A percentile compares a stretch with the other conserved stretches of the same genome.
phyloP scores from a whole-genome alignment of 2,329 filamentous ascomycete species.

The Calonectria leucothoes region DNA sequence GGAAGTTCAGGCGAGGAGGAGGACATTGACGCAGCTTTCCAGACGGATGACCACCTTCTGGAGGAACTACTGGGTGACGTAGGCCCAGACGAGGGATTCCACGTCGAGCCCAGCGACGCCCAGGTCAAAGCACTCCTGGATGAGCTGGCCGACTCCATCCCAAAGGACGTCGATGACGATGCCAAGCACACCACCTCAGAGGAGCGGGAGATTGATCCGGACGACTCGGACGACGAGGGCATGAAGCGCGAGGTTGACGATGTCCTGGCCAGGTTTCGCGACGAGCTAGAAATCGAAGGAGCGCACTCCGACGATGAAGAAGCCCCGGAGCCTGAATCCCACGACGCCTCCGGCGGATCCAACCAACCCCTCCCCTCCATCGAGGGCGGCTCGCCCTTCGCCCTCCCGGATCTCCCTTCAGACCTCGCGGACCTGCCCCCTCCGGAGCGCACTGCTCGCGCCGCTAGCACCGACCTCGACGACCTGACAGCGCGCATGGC shows the following conservation, averaged over 20 bases:
- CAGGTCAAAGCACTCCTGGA: slow-evolving; percentile 51
- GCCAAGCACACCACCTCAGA: not conserved
- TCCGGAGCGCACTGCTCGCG: slow-evolving; percentile 31
- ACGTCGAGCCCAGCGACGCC: slow-evolving; percentile 41
- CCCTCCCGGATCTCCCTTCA: slow-evolving; percentile 61
- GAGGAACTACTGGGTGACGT: slow-evolving; percentile 63
- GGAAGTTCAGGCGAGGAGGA: slow-evolving; percentile 42
- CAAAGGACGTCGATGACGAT: slow-evolving; percentile 34
- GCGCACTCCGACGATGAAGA: slow-evolving; percentile 29
- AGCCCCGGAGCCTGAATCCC: slow-evolving; percentile 14
- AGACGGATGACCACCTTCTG: slow-evolving; percentile 63
- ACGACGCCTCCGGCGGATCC: slow-evolving; percentile 33
- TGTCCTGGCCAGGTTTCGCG: slow-evolving; percentile 58
- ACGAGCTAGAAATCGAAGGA: slow-evolving; percentile 56
- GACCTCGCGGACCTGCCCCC: slow-evolving; percentile 52
- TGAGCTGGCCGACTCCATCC: slow-evolving; percentile 49
- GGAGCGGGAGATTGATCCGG: slow-evolving; percentile 39
- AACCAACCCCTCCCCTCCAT: slow-evolving; percentile 9
- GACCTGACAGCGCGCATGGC: slow-evolving; percentile 65
- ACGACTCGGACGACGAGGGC: slow-evolving; percentile 63
- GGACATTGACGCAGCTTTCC: slow-evolving; percentile 53
- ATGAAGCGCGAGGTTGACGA: slow-evolving; percentile 59
- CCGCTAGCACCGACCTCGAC: slow-evolving; percentile 47
- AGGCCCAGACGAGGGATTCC: slow-evolving; percentile 46
- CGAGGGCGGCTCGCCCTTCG: slow-evolving; percentile 47